Conservation (phyloP, 179 eudicot species). For the Patellifolia procumbens region DNA sequence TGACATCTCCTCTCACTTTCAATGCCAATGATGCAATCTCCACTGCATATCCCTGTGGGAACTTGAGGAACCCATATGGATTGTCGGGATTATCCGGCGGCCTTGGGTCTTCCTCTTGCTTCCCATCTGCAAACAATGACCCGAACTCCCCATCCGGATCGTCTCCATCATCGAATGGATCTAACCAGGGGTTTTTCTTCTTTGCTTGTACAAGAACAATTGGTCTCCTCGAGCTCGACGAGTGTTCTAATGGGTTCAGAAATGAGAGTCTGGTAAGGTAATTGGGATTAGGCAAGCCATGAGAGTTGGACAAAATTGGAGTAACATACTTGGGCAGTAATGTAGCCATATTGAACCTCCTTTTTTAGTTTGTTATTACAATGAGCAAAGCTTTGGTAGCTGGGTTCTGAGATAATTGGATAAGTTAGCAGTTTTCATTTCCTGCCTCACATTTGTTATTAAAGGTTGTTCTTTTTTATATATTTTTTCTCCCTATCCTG, state of each 20-base stretch:
- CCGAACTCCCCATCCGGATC: constrained; percentile 73
- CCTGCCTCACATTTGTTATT: constrained; percentile 29
- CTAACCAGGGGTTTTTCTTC: constrained; percentile 77
- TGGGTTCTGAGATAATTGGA: constrained; percentile 20
- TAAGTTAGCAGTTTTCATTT: constrained; percentile 27
- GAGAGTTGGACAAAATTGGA: constrained; percentile 29
- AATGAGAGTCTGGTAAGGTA: constrained; percentile 26
- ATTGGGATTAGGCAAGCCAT: constrained; percentile 24
- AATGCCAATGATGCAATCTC: constrained; percentile 75
- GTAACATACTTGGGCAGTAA: constrained; percentile 38
- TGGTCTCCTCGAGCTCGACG: constrained; percentile 27
- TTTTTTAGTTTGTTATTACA: constrained; percentile 4
- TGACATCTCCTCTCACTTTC: constrained; percentile 83
- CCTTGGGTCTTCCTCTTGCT: constrained; percentile 82
- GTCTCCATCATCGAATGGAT: constrained; percentile 76
- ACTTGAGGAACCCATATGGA: constrained; percentile 81
- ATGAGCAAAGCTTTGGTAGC: not conserved
- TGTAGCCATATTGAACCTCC: constrained; percentile 27
- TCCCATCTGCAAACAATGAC: constrained; percentile 52
- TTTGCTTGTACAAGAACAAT: constrained; percentile 36
- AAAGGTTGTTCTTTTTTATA: not conserved
- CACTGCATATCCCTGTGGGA: constrained; percentile 69
- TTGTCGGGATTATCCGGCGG: constrained; percentile 70
- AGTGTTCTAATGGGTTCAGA: constrained; percentile 24
- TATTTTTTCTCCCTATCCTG: not conserved